Percentiles rank a stretch among this genome's conserved stretches.
phyloP scores from a whole-genome alignment of 352 stramenopile genomes.

The Pythium plurisporium region DNA sequence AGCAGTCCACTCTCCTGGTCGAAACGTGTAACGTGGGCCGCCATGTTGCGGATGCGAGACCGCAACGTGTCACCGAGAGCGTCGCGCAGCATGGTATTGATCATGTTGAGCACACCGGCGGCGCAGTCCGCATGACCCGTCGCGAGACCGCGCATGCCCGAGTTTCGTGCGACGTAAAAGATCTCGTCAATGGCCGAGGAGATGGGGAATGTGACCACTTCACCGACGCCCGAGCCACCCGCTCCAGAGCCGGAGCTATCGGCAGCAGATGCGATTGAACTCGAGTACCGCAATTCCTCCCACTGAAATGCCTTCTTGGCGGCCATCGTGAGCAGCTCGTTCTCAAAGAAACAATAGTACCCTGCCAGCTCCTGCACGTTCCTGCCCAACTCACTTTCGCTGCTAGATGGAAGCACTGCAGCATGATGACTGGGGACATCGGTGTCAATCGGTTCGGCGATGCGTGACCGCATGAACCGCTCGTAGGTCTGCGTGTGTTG shows the following conservation, averaged over 20 bases:
- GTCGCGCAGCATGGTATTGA: slow-evolving; percentile 79
- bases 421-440: background rate
- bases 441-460: slow-evolving; percentile 11
- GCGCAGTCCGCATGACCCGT: slow-evolving; percentile 81
- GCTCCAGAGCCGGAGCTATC: background rate
- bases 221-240: background rate
- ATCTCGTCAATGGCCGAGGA: slow-evolving; percentile 86
- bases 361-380: slow-evolving; percentile 79
- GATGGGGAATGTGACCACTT: slow-evolving; percentile 59
- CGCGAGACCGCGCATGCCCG: slow-evolving; percentile 67
- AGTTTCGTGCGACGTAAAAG: slow-evolving; percentile 84
- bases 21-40: slow-evolving; percentile 45
- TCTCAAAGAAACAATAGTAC: slow-evolving; percentile 87
- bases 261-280: slow-evolving; percentile 4
- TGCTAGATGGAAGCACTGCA: slow-evolving; percentile 41
- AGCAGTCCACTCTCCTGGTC: slow-evolving; percentile 51
- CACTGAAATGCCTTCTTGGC: slow-evolving; percentile 81
- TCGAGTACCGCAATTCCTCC: slow-evolving; percentile 75
- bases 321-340: slow-evolving; percentile 69
- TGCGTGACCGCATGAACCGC: slow-evolving; percentile 78
- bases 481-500: slow-evolving; percentile 89
- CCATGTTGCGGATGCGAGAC: slow-evolving; percentile 70
- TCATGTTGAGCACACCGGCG: slow-evolving; percentile 81
- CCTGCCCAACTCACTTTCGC: slow-evolving; percentile 75
- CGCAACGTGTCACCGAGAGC: slow-evolving; percentile 78